Percentiles rank a stretch among this genome's conserved stretches.
These are phyloP conservation scores for Trichoderma aggressivum DNA, from an alignment of 2,329 filamentous ascomycete species.

Conservation along the genomic window DNA sequence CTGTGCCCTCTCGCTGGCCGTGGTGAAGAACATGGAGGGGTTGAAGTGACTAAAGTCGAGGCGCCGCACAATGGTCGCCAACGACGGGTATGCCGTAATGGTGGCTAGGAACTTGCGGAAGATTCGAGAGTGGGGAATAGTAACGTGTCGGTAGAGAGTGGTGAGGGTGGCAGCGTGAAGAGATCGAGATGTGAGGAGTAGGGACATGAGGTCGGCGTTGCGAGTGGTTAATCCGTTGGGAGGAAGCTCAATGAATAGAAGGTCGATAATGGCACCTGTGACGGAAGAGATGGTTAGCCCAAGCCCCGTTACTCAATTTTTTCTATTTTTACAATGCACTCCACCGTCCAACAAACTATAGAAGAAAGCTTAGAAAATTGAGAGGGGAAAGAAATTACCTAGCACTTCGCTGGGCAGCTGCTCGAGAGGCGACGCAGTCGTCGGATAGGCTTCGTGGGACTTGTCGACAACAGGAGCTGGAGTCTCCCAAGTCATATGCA, in stretches of 20 bases:
- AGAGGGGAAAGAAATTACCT: constrained; percentile 48
- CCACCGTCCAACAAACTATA: not conserved
- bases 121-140: constrained; percentile 77
- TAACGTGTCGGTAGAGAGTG: constrained; percentile 75
- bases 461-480: constrained; percentile 34
- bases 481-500: constrained; percentile 54
- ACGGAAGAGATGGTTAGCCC: not conserved
- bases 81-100: constrained; percentile 60
- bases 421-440: constrained; percentile 60
- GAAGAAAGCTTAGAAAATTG: not conserved
- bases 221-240: constrained; percentile 70
- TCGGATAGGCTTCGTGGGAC: constrained; percentile 29
- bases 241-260: constrained; percentile 68
- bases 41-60: constrained; percentile 86
- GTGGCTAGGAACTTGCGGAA: constrained; percentile 78
- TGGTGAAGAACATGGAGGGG: constrained; percentile 71
- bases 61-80: constrained; percentile 73
- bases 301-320: not conserved
- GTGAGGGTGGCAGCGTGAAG: constrained; percentile 70
- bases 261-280: constrained; percentile 68
- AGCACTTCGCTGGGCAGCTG: constrained; percentile 67
- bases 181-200: constrained; percentile 71
- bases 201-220: constrained; percentile 73
- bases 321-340: not conserved
- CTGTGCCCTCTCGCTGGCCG: constrained; percentile 68